phyloP scores from a whole-genome alignment of 441 rosid species.

The Populus hybrid region DNA sequence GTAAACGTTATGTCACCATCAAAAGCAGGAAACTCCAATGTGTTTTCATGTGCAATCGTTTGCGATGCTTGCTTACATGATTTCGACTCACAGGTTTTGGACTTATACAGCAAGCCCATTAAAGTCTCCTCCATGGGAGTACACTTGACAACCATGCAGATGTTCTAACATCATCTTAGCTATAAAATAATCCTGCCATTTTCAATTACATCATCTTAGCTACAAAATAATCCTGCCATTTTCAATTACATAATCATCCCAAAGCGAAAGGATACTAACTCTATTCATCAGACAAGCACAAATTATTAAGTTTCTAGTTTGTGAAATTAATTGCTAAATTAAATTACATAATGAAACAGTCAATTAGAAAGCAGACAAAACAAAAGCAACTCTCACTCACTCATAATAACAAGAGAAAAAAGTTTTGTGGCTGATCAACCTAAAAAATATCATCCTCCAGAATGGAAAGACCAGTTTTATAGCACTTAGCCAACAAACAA shows the following conservation, averaged over 20 bases:
- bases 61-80: background rate
- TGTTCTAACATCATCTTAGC: background rate
- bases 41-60: background rate
- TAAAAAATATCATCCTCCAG: slow-evolving; percentile 82
- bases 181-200: background rate
- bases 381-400: slow-evolving; percentile 35
- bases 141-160: background rate
- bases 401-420: slow-evolving; percentile 92
- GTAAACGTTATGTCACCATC: background rate
- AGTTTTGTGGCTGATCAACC: slow-evolving; percentile 81
- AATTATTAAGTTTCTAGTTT: no score
- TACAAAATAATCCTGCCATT: background rate
- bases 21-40: background rate
- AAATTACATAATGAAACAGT: no score
- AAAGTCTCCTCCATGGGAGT: background rate
- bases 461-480: slow-evolving; percentile 71
- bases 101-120: no score
- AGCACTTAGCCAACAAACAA: slow-evolving; percentile 70
- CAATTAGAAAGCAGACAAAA: no score
- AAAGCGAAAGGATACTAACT: no score
- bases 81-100: background rate
- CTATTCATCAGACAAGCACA: no score
- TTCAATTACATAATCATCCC: no score
- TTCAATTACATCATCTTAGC: no score
- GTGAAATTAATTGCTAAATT: no score